phyloP scores from a whole-genome alignment of 805 yeast species.

The Wickerhamomyces bovis region DNA sequence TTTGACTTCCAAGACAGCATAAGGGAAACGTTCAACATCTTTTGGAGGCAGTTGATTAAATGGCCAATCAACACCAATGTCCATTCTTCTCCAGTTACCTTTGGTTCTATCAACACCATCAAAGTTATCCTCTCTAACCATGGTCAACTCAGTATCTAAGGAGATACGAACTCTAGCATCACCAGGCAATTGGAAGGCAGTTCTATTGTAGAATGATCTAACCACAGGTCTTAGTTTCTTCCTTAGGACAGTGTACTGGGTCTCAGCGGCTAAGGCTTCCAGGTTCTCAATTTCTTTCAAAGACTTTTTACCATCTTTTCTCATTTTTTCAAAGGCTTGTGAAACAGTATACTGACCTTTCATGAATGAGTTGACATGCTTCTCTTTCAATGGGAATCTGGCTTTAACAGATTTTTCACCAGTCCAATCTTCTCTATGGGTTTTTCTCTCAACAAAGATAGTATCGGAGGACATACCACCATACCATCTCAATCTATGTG shows the following conservation, averaged over 20 bases:
- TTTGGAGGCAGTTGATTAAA: slow-evolving; percentile 76
- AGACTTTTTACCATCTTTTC: slow-evolving; percentile 88
- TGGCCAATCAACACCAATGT: slow-evolving; percentile 97
- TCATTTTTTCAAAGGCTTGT: slow-evolving; percentile 86
- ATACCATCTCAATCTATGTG: slow-evolving; percentile 97
- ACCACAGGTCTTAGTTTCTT: slow-evolving; percentile 87
- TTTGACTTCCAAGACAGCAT: slow-evolving; percentile 95
- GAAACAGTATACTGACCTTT: slow-evolving; percentile 79
- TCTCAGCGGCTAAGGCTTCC: slow-evolving; percentile 88
- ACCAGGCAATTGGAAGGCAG: slow-evolving; percentile 98
- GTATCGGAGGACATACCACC: slow-evolving; percentile 95
- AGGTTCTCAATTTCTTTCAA: slow-evolving; percentile 82
- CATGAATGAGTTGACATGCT: slow-evolving; percentile 78
- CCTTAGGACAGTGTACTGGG: slow-evolving; percentile 83
- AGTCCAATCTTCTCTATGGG: slow-evolving; percentile 99
- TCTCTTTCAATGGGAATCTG: slow-evolving; percentile 87
- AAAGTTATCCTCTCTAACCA: slow-evolving; percentile 96
- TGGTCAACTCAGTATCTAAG: slow-evolving; percentile 91
- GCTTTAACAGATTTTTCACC: slow-evolving; percentile 99
- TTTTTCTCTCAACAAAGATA: slow-evolving; percentile 93
- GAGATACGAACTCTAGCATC: slow-evolving; percentile 99
- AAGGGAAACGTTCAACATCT: slow-evolving; percentile 91
- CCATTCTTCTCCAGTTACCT: slow-evolving; percentile 97
- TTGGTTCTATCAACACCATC: slow-evolving; percentile 89
- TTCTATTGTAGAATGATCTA: slow-evolving; percentile 94